Conservation (phyloP, 164 flowering plant genomes). For the Annona squamosa region DNA sequence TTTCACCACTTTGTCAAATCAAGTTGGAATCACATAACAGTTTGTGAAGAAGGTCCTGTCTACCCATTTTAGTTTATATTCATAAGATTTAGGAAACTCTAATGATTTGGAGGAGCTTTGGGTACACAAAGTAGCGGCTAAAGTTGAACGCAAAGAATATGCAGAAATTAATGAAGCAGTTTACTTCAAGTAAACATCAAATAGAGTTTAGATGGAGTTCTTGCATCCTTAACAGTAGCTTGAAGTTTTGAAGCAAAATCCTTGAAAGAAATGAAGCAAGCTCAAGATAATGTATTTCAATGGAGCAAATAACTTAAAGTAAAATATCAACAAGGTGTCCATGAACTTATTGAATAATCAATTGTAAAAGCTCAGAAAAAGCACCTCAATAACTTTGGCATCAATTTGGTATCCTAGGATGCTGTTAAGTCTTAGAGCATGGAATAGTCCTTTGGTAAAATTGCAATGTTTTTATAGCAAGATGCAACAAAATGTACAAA, state of each 20-base stretch:
- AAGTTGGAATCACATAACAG: too few relatives aligned
- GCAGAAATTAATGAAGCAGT: too few relatives aligned
- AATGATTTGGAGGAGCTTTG: too few relatives aligned
- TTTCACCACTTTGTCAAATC: too few relatives aligned
- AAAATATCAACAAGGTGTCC: neutral
- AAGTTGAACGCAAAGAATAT: too few relatives aligned
- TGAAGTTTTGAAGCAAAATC: constrained; percentile 50
- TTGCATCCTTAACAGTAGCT: constrained; percentile 46
- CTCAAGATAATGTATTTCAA: neutral
- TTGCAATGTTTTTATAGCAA: neutral
- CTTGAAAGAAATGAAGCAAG: constrained; percentile 24
- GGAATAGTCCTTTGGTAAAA: constrained; percentile 37
- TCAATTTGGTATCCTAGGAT: constrained; percentile 51
- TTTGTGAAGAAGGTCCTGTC: too few relatives aligned
- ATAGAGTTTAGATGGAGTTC: constrained; percentile 67
- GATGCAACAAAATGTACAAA: neutral
- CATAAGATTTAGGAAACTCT: too few relatives aligned
- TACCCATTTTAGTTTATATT: too few relatives aligned
- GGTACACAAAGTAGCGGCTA: too few relatives aligned
- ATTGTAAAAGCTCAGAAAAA: constrained; percentile 4
- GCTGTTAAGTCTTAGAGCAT: constrained; percentile 55
- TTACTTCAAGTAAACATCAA: neutral
- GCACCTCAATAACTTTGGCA: constrained; percentile 52
- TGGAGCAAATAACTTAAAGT: neutral
- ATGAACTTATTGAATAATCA: neutral